A percentile compares a stretch with the other conserved stretches of the same genome.
Evolutionary conservation across 768 basidiomycete species (phyloP).

Genomic region (Boletellus emodensis): DNA sequence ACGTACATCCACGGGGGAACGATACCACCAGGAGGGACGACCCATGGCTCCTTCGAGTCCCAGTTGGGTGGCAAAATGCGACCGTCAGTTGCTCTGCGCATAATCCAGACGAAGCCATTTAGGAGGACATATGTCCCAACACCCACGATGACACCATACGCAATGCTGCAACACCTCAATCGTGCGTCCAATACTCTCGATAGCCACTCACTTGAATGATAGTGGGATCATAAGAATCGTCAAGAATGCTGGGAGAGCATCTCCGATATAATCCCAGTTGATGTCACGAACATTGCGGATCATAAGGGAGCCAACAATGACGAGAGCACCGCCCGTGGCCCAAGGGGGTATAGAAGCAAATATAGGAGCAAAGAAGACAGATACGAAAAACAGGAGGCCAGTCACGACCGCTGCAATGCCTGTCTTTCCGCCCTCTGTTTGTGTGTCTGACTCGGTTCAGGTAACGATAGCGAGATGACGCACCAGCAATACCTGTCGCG

Average conservation of each 20-base stretch:
- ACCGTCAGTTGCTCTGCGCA: slow-evolving; percentile 55
- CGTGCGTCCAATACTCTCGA: background rate
- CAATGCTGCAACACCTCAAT: slow-evolving; percentile 51
- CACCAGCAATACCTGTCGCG: slow-evolving; percentile 74
- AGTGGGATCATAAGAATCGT: slow-evolving; percentile 76
- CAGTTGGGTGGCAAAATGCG: slow-evolving; percentile 61
- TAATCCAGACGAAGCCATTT: slow-evolving; percentile 61
- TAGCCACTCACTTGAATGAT: slow-evolving; percentile 60
- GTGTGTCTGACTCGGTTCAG: slow-evolving; percentile 6
- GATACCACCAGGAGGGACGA: slow-evolving; percentile 66
- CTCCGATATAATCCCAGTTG: slow-evolving; percentile 87
- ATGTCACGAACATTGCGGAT: slow-evolving; percentile 81
- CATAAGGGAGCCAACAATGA: slow-evolving; percentile 87
- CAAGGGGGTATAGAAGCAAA: slow-evolving; percentile 84
- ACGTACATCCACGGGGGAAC: slow-evolving; percentile 67
- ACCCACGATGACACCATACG: slow-evolving; percentile 85
- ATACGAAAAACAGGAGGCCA: slow-evolving; percentile 75
- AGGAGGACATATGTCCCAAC: slow-evolving; percentile 65
- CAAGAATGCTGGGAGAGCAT: slow-evolving; percentile 83
- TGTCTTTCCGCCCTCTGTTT: slow-evolving; percentile 79
- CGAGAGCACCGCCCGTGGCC: slow-evolving; percentile 84
- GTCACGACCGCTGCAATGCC: slow-evolving; percentile 74
- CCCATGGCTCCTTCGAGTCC: slow-evolving; percentile 64
- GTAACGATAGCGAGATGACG: slow-evolving; percentile 11
- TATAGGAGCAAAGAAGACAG: slow-evolving; percentile 84